Conservation (phyloP, 2,329 filamentous ascomycete genomes). For the Fusarium stilboides region DNA sequence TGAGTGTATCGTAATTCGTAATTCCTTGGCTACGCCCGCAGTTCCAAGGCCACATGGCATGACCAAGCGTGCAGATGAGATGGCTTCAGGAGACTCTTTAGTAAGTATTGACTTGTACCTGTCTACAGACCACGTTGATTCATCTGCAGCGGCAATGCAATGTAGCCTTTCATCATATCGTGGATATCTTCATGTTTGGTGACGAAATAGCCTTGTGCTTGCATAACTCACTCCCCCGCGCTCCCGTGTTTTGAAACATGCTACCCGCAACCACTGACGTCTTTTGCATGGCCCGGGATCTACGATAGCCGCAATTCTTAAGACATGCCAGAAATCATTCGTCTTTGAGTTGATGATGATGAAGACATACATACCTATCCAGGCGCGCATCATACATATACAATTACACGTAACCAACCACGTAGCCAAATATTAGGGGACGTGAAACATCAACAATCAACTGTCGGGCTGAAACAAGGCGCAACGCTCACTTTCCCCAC, state of each 20-base stretch:
- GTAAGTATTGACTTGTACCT: conserved; percentile 4
- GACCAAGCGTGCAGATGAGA: conserved; percentile 9
- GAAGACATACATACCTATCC: conserved; percentile 10
- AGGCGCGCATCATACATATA: conserved; percentile 12
- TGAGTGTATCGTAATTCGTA: neutral
- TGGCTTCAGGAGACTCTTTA: conserved; percentile 9
- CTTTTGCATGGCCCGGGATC: conserved; percentile 26
- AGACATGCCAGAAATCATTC: conserved; percentile 10
- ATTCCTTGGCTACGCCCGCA: conserved; percentile 7
- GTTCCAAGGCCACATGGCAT: conserved; percentile 12
- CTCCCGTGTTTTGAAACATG: conserved; percentile 39
- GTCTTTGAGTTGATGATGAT: conserved; percentile 3
- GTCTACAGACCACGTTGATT: conserved; percentile 4
- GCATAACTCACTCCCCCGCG: conserved; percentile 11
- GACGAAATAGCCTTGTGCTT: conserved; percentile 20
- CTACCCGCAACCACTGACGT: conserved; percentile 36
- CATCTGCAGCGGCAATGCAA: conserved; percentile 7
- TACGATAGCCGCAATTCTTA: conserved; percentile 27
- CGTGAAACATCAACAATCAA: conserved; percentile 28
- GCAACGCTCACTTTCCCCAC: conserved; percentile 8
- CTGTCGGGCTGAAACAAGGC: conserved; percentile 28
- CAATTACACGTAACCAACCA: conserved; percentile 17
- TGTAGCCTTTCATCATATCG: conserved; percentile 20
- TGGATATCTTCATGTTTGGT: conserved; percentile 12
- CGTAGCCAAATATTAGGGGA: conserved; percentile 19